phyloP scores from a whole-genome alignment of 805 yeast genomes.

The Diddensiella santjacobensis region DNA sequence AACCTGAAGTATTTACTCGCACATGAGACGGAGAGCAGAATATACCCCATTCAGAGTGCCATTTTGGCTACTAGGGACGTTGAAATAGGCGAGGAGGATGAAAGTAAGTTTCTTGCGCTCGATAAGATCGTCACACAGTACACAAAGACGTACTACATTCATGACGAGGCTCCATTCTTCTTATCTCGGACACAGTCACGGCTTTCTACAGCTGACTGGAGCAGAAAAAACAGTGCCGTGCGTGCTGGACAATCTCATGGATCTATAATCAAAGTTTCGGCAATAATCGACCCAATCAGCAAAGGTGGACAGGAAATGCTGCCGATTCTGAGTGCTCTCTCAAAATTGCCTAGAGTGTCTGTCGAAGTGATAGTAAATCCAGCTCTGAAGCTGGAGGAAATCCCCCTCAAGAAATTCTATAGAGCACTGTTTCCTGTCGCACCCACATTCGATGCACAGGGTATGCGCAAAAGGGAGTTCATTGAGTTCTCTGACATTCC shows the following conservation, averaged over 20 bases:
- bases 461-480: conserved; percentile 26
- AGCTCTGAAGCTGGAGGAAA: conserved; percentile 34
- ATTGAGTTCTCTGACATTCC: conserved; percentile 49
- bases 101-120: conserved; percentile 8
- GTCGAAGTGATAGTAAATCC: conserved; percentile 60
- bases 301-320: conserved; percentile 64
- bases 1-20: conserved; percentile 25
- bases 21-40: conserved; percentile 20
- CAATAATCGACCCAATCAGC: conserved; percentile 68
- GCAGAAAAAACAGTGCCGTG: conserved; percentile 37
- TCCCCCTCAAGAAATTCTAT: conserved; percentile 59
- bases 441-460: conserved; percentile 31
- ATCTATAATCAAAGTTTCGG: conserved; percentile 50
- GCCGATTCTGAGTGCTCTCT: conserved; percentile 41
- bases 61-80: conserved; percentile 6
- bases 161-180: conserved; percentile 10
- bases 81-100: conserved; percentile 12
- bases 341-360: conserved; percentile 47
- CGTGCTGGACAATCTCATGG: conserved; percentile 37
- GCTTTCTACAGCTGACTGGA: conserved; percentile 24
- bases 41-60: conserved; percentile 14
- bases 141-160: conserved; percentile 16
- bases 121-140: conserved; percentile 22
- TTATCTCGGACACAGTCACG: conserved; percentile 19
- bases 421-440: conserved; percentile 41